Evolutionary conservation across 2,329 filamentous ascomycete species (phyloP), one percentile per base, ranked within the genome.

Genomic region (Cytospora piceicola): DNA sequence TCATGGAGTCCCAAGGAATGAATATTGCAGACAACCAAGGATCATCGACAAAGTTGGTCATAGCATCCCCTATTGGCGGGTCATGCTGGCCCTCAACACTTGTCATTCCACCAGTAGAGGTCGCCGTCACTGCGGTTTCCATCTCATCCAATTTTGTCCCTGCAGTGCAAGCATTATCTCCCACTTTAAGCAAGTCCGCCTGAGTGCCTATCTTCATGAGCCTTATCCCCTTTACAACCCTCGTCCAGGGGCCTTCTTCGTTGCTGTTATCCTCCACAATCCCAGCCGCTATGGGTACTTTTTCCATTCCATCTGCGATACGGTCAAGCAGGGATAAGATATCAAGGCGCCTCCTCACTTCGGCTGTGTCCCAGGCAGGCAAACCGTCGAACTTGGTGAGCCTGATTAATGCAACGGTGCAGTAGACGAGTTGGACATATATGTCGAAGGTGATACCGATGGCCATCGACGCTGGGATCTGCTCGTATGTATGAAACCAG

Each of bases 361-460:
- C 72, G 12, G 70, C 67, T 1, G 77, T 73, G 70, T 80, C 77
- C 78, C 79, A 81, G 0, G 72, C 70, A 2, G 77, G 74, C 9
- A 63, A 53, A 55, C 79, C 77, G 54, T 79, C 75, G 9, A 76
- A 62, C 4, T 74, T 69, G 15, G 73, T 72, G 22, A 79, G 70
- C 22, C 70, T 72, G 66, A 75, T 74, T 8, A 79, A 71, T 6
- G 74, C 67, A 24, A 77, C 71, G 9, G 76, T 68, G 63, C 72
- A 75, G 52, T 75, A 74, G 9, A 73, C 71, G 42, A 78, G 71
- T 64, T 77, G 73, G n/a, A 73, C 73, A 69, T 75, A 77, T 57
- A 73, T 70, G 30, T 67, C 65, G 68, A 78, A 78, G 1, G 76
- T 74, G 62, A 80, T 71, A 32, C 74, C 73, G 5, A 73, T 60